phyloP scores from a whole-genome alignment of 495 filamentous ascomycete species.

The Penicillium longicatenatum region DNA sequence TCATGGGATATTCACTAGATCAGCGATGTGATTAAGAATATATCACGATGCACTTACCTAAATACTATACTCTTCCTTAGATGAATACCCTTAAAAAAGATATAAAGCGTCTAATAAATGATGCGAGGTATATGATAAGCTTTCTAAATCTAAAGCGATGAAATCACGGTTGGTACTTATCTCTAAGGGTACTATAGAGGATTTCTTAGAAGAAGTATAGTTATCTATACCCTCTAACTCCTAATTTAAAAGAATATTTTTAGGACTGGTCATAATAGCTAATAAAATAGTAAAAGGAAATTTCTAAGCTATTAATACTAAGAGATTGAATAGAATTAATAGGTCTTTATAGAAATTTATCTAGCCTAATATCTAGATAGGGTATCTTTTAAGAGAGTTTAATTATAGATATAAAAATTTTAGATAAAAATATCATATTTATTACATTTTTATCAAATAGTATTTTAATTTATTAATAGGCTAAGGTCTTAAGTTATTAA shows the following conservation, averaged over 20 bases:
- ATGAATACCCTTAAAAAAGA: neutral
- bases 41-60: neutral
- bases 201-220: neutral
- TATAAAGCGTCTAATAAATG: neutral
- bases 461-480: neutral
- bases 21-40: neutral
- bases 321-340: neutral
- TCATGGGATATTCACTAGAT: neutral
- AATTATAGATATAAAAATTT: neutral
- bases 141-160: neutral
- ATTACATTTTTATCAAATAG: neutral
- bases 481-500: neutral
- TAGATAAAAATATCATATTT: neutral
- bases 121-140: neutral
- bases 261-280: constrained; percentile 4
- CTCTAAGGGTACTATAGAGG: constrained; percentile 1
- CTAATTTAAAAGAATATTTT: neutral
- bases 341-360: neutral
- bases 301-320: neutral
- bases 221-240: neutral
- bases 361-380: neutral
- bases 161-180: constrained; percentile 1
- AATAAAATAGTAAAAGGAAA: neutral
- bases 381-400: neutral
- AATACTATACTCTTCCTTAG: neutral